Evolutionary conservation across 2,329 filamentous ascomycete species (phyloP).

Genomic region (Epichloe amarillans): DNA sequence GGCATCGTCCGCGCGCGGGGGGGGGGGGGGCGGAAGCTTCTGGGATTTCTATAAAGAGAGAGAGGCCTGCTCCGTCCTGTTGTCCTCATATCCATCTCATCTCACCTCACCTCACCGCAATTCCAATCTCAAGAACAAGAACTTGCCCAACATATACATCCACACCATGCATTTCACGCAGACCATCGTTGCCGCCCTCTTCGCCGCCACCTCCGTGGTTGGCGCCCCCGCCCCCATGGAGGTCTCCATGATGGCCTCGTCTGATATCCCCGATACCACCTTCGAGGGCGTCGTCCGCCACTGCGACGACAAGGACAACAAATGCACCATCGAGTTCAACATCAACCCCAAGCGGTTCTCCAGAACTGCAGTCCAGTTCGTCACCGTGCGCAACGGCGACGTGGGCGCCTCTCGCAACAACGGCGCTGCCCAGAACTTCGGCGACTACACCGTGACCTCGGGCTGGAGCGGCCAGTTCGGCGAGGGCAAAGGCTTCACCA

Average conservation of each 20-base stretch:
- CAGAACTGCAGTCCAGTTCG: slow-evolving; percentile 24
- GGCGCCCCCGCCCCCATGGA: slow-evolving; percentile 21
- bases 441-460: slow-evolving; percentile 35
- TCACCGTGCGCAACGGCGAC: slow-evolving; percentile 16
- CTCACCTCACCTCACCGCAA: not conserved
- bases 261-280: slow-evolving; percentile 24
- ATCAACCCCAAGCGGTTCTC: slow-evolving; percentile 19
- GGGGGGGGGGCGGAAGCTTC: too few species aligned
- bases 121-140: not conserved
- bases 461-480: slow-evolving; percentile 46
- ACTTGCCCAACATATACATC: not conserved
- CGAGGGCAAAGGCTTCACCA: slow-evolving; percentile 32
- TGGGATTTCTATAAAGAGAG: too few species aligned
- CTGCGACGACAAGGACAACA: slow-evolving; percentile 25
- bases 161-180: slow-evolving; percentile 29
- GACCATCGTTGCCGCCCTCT: slow-evolving; percentile 22
- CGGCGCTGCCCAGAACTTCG: slow-evolving; percentile 30
- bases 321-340: slow-evolving; percentile 30
- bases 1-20: too few species aligned
- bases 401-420: slow-evolving; percentile 20
- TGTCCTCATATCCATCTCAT: not conserved
- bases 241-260: slow-evolving; percentile 27
- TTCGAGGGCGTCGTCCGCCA: slow-evolving; percentile 26
- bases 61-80: too few species aligned
- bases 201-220: slow-evolving; percentile 22